phyloP scores from a whole-genome alignment of 202 grass and related monocot species.

The Setaria viridis region DNA sequence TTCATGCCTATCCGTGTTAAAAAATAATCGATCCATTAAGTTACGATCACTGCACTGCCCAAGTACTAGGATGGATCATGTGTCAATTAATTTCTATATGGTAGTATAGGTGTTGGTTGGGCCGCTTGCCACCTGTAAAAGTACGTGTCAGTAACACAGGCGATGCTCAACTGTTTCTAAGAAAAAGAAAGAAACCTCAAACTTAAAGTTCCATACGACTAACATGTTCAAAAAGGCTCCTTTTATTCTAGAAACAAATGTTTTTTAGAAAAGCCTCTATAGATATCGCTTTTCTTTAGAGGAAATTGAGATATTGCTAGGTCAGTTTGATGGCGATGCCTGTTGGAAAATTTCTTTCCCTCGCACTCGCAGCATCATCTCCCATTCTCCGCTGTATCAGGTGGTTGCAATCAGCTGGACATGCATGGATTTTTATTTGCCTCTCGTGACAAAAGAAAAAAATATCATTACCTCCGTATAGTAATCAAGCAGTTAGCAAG shows the following conservation, averaged over 20 bases:
- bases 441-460: background rate
- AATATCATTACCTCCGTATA: background rate
- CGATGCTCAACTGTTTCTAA: background rate
- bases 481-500: background rate
- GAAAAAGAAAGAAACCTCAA: background rate
- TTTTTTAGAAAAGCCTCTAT: too few species aligned
- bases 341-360: background rate
- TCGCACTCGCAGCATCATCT: background rate
- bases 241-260: too few species aligned
- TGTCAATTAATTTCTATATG: constrained; percentile 8
- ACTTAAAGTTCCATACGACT: background rate
- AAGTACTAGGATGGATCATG: background rate
- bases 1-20: background rate
- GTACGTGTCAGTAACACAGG: background rate
- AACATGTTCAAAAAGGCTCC: too few species aligned
- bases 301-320: background rate
- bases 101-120: background rate
- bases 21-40: background rate
- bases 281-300: background rate
- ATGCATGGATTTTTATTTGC: background rate
- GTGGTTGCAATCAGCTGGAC: background rate
- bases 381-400: background rate
- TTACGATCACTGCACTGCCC: background rate
- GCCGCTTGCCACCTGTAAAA: constrained; percentile 4
- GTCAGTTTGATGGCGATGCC: background rate